Conservation (phyloP, 2,329 filamentous ascomycete species). For the Cyphellophora attinorum region DNA sequence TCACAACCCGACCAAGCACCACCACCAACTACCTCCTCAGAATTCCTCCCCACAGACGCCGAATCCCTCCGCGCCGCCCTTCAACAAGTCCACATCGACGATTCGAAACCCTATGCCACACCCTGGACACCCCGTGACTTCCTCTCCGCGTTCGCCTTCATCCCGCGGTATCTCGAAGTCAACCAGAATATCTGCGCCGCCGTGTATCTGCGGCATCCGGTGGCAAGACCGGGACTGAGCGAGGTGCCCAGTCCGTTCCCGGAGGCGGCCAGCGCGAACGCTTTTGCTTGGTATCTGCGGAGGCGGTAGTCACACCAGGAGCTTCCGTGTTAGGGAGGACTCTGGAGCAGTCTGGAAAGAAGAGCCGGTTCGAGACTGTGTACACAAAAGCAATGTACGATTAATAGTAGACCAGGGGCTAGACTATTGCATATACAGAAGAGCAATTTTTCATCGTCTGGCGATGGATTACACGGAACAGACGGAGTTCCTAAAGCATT, state of each 20-base stretch:
- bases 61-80: neutral
- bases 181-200: constrained; percentile 95
- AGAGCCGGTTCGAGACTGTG: neutral
- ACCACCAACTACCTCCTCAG: constrained; percentile 13
- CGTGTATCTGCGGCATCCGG: constrained; percentile 88
- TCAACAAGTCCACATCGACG: constrained; percentile 2
- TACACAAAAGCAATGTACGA: constrained; percentile 1
- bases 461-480: no score
- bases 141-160: constrained; percentile 89
- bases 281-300: constrained; percentile 89
- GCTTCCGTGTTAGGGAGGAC: no score
- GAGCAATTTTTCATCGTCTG: no score
- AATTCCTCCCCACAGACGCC: constrained; percentile 1
- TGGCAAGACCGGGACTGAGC: constrained; percentile 68
- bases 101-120: constrained; percentile 73
- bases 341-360: neutral
- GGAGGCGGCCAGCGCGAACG: constrained; percentile 61
- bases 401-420: neutral
- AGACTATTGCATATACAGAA: neutral
- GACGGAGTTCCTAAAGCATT: no score
- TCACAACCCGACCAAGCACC: constrained; percentile 9
- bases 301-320: no score
- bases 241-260: constrained; percentile 80
- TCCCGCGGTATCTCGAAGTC: constrained; percentile 91
- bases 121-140: constrained; percentile 81